Evolutionary conservation across 1,284 basidiomycete species (phyloP), one percentile per base, ranked within the genome.

Genomic region (Crepidotus sp.): DNA sequence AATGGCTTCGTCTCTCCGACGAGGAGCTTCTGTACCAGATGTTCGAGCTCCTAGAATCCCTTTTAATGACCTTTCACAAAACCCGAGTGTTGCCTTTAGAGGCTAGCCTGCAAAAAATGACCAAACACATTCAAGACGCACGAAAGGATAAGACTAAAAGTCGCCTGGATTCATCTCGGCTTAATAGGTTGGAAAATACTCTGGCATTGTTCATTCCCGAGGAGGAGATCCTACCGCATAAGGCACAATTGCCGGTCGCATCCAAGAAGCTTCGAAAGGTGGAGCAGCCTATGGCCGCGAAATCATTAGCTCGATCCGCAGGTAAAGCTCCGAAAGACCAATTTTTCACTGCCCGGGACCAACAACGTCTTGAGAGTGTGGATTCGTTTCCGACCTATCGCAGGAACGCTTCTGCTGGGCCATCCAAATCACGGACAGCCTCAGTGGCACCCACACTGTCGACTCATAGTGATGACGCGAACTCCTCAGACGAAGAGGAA

Each of bases 1-100:
- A 77, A 40, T 97, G 93, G 93, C 67, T 97, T 42, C 80, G 93
- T 17, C 69, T 97, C 31, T 96, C 91, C 15, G 90, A 97, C 57
- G 76, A 83, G 55, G 91, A 94, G 57, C 71, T 92, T 6, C 66
- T 95, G 0, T 83, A 93, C 61, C 92, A 95, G 56, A 83, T 90
- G 0, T 90, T 87, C 51, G 72, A 86, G 44, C 68, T 96, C 6
- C 65, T 95, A 35, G 82, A 86, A 57, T 77, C 81, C 7, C 69
- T 95, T 25, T 68, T 94, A 35, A 72, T 76, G 21, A 76, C 81
- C 49, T 86, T 89, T 61, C 68, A 69, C 36, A 71, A 75, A 36
- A 72, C 72, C 3, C 62, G 68, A 10, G 65, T 77, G 7, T 64
- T 61, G 2, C 84, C 82, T 1, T 65, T 68, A 3, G 60, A 70